Evolutionary conservation across 1,284 basidiomycete genomes (phyloP), one percentile per base, ranked within the genome.

Genomic region (Rhodotorula glutinis): DNA sequence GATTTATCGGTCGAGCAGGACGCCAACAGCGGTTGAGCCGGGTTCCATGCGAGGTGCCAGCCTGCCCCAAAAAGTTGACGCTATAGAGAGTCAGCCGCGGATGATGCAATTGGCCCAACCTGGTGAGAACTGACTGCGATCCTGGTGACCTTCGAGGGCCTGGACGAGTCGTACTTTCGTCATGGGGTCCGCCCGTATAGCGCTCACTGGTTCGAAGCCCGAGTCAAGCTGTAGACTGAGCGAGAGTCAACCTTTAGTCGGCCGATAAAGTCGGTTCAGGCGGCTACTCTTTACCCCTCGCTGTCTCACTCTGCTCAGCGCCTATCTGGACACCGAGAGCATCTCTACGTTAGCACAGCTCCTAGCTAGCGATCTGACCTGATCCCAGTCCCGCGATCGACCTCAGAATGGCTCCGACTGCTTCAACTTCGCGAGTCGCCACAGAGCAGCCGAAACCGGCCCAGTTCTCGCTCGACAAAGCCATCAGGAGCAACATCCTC

Each of bases 1-100:
- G 91, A 87, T 79, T 92, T 95, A 80, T 98, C 95, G 13, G 90
- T 87, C 4, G 94, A 97, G 78, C 94, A 98, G 9, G 92, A 92
- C 0, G 95, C 93, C 21, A 98, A 82, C 21, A 95, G 78, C 0
- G 90, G 85, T 68, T 88, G 85, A 10, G 83, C 81, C 0, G 93
- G 91, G 77, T 97, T 98, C 92, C 94, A 98, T 11, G 92, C 87
- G 40, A 92, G 82, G 67, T 87, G 82, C 95, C 95, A 98, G 25
- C 87, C 72, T 73, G 65, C 9, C 1, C 4, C 69, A 51, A 1
- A 30, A n/a, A 25, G 25, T 25, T 30, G 30, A 54, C 51, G 68
- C 60, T 75, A 75, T 23, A 70, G 72, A 56, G 44, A 41, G n/a
- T 47, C n/a, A n/a, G n/a, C n/a, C n/a, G n/a, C n/a, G n/a, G n/a